Conservation (phyloP, 106 monocot genomes). For the Dendrobium catenatum region DNA sequence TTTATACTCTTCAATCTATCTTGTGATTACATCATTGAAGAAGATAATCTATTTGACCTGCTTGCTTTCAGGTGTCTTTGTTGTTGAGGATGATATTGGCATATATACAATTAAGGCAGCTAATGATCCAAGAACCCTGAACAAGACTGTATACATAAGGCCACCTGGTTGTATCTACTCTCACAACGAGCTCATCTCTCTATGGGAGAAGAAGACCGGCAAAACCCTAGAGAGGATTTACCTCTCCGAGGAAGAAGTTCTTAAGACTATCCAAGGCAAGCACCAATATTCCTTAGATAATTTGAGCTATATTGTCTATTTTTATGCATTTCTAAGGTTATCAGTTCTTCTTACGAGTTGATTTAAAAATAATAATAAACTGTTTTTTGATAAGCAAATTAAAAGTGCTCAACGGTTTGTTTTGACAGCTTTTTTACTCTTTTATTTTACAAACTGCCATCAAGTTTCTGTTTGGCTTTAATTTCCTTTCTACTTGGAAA, state of each 20-base stretch:
- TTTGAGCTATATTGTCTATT: too few relatives aligned
- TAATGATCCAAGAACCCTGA: slow-evolving; percentile 63
- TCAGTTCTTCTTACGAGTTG: too few relatives aligned
- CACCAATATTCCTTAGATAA: not conserved
- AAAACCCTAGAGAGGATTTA: slow-evolving; percentile 54
- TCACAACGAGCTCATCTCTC: slow-evolving; percentile 58
- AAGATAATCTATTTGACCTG: too few relatives aligned
- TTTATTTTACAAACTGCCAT: too few relatives aligned
- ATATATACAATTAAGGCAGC: slow-evolving; percentile 53
- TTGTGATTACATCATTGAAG: too few relatives aligned
- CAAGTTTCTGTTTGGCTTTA: too few relatives aligned
- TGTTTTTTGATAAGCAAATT: not conserved
- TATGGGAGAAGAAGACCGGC: slow-evolving; percentile 64
- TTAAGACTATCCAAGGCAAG: slow-evolving; percentile 39
- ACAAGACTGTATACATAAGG: slow-evolving; percentile 60
- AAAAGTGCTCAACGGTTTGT: too few relatives aligned
- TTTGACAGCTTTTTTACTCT: too few relatives aligned
- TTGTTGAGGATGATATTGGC: slow-evolving; percentile 48
- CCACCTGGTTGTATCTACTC: slow-evolving; percentile 42
- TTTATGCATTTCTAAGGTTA: too few relatives aligned
- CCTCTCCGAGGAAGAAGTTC: slow-evolving; percentile 44
- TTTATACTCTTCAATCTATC: not conserved
- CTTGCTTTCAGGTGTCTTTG: slow-evolving; percentile 33
- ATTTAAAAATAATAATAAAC: too few relatives aligned
- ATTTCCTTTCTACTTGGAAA: too few relatives aligned